phyloP scores from a whole-genome alignment of 140 eudicot species.

The Flaveria floridana region DNA sequence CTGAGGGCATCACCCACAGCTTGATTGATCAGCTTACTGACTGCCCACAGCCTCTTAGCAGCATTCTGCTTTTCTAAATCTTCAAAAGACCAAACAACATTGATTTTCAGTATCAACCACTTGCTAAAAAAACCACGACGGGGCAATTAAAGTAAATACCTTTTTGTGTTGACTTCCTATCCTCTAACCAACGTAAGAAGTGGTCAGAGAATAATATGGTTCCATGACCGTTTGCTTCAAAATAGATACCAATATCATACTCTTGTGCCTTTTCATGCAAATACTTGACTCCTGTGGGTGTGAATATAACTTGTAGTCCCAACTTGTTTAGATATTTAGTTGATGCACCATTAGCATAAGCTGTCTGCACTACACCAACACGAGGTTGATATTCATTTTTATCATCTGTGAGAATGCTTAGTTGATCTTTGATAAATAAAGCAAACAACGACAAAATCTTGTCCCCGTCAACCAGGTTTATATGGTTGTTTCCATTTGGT shows the following conservation, averaged over 20 bases:
- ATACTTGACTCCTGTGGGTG: constrained; percentile 87
- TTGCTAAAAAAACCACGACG: background rate
- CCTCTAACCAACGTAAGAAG: constrained; percentile 49
- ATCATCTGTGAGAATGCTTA: constrained; percentile 44
- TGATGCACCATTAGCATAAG: constrained; percentile 96
- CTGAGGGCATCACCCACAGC: constrained; percentile 87
- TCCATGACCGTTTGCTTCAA: constrained; percentile 88
- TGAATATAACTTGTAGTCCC: constrained; percentile 66
- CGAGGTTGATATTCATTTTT: constrained; percentile 42
- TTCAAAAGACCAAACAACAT: constrained; percentile 22
- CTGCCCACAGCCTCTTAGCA: constrained; percentile 68
- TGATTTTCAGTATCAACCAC: background rate
- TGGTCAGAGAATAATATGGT: constrained; percentile 66
- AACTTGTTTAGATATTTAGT: constrained; percentile 61
- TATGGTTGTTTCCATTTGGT: constrained; percentile 46
- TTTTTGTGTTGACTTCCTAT: constrained; percentile 38
- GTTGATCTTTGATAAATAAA: constrained; percentile 66
- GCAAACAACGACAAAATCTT: constrained; percentile 78
- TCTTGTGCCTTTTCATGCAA: constrained; percentile 77
- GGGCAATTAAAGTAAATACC: constrained; percentile 33
- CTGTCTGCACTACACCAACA: constrained; percentile 86
- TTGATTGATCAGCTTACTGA: constrained; percentile 64
- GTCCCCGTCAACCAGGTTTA: constrained; percentile 68
- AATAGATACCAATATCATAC: constrained; percentile 74
- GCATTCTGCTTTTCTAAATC: constrained; percentile 68